Evolutionary conservation across 768 basidiomycete genomes (phyloP).

Genomic region (Leccinum disarticulatum): DNA sequence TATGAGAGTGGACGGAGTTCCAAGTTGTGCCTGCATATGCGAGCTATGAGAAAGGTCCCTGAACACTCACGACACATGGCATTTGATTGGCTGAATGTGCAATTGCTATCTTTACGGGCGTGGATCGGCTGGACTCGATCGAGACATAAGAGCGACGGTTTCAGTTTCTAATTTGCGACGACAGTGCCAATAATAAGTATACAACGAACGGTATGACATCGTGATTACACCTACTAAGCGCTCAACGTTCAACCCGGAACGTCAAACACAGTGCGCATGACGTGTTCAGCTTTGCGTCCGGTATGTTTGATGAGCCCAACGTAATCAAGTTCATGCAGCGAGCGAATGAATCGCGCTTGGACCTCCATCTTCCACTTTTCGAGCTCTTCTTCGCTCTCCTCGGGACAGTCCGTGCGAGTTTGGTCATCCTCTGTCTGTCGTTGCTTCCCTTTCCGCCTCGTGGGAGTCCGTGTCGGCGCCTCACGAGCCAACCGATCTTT

Average conservation of each 20-base stretch:
- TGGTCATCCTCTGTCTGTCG: constrained; percentile 23
- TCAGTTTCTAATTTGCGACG: neutral
- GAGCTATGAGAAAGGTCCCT: neutral
- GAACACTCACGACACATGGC: neutral
- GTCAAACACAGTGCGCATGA: constrained; percentile 68
- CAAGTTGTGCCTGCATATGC: constrained; percentile 17
- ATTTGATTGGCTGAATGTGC: neutral
- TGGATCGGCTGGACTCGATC: neutral
- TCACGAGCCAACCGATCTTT: neutral
- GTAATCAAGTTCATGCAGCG: constrained; percentile 80
- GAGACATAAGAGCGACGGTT: neutral
- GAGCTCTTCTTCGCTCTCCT: constrained; percentile 34
- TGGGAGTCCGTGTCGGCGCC: constrained; percentile 15
- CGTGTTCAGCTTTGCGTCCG: constrained; percentile 74
- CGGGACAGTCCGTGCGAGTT: constrained; percentile 12
- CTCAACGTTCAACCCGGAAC: constrained; percentile 11
- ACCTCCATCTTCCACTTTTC: constrained; percentile 62
- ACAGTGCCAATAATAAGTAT: neutral
- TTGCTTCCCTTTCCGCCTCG: constrained; percentile 26
- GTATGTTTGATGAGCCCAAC: constrained; percentile 81
- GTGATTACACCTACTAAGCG: constrained; percentile 16
- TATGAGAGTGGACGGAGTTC: constrained; percentile 29
- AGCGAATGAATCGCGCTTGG: constrained; percentile 77
- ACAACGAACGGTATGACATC: neutral
- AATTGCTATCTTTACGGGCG: neutral